Conservation (phyloP, 106 monocot species). For the Dioscorea dumetorum region DNA sequence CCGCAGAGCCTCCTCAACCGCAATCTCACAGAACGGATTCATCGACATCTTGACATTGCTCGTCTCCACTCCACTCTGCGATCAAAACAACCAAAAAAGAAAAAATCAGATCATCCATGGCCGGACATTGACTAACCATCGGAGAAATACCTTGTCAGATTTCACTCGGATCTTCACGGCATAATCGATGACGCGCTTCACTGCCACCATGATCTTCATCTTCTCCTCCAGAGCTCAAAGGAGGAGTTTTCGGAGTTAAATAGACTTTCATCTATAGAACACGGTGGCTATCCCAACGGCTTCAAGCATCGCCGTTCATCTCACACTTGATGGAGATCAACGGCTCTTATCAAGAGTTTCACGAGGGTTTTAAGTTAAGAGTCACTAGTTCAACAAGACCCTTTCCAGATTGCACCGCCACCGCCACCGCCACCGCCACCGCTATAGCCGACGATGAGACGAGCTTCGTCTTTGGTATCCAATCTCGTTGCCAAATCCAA, state of each 20-base stretch:
- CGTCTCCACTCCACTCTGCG: slow-evolving; percentile 82
- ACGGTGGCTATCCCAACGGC: too few relatives aligned
- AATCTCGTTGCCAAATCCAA: slow-evolving; percentile 9
- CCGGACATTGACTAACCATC: too few relatives aligned
- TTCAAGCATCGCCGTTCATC: too few relatives aligned
- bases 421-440: too few relatives aligned
- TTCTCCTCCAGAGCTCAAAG: neutral
- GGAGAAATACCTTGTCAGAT: slow-evolving; percentile 54
- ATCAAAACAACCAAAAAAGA: too few relatives aligned
- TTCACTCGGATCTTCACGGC: slow-evolving; percentile 97
- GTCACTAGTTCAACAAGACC: too few relatives aligned
- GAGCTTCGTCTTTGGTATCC: slow-evolving; percentile 19
- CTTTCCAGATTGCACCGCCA: neutral
- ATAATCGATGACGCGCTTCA: slow-evolving; percentile 98
- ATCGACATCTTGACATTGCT: slow-evolving; percentile 99
- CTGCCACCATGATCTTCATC: slow-evolving; percentile 98
- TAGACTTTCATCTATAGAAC: too few relatives aligned
- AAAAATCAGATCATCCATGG: too few relatives aligned
- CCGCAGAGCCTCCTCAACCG: slow-evolving; percentile 92
- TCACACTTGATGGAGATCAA: too few relatives aligned
- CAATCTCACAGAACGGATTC: slow-evolving; percentile 99
- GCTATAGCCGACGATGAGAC: slow-evolving; percentile 25
- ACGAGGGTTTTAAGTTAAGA: neutral
- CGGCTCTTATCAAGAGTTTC: neutral
- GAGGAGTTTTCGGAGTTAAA: too few relatives aligned